These are phyloP conservation scores for Hypoxylon sp. DNA, from an alignment of 2,329 filamentous ascomycete genomes.

Conservation along the genomic window DNA sequence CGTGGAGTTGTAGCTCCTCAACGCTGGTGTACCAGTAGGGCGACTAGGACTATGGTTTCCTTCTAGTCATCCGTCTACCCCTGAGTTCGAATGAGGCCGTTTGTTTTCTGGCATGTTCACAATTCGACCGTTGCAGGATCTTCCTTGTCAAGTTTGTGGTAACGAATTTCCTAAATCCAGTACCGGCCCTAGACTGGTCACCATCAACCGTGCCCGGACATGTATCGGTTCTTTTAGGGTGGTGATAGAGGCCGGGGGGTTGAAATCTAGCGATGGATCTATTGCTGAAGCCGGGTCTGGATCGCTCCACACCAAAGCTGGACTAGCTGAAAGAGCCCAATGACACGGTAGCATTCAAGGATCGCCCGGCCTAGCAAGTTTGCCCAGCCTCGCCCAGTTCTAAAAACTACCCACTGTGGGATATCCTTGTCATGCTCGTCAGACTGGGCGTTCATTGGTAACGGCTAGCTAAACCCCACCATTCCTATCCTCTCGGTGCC, in stretches of 20 bases:
- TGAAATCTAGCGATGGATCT: conserved; percentile 31
- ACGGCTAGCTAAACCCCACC: conserved; percentile 38
- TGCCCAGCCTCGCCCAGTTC: conserved; percentile 36
- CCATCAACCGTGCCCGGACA: conserved; percentile 7
- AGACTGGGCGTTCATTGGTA: conserved; percentile 28
- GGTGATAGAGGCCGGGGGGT: conserved; percentile 25
- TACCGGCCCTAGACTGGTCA: conserved; percentile 24
- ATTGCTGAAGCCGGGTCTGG: conserved; percentile 36
- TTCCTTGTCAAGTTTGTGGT: conserved; percentile 34
- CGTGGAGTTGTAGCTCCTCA: conserved; percentile 17
- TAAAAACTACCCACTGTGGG: conserved; percentile 16
- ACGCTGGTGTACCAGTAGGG: conserved; percentile 17
- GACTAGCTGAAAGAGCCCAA: conserved; percentile 28
- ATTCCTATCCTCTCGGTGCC: conserved; percentile 26
- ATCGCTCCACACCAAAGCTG: conserved; percentile 31
- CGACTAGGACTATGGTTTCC: conserved; percentile 4
- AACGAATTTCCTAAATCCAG: conserved; percentile 22
- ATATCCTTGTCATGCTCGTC: conserved; percentile 29
- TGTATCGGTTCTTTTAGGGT: conserved; percentile 2
- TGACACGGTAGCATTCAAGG: conserved; percentile 28
- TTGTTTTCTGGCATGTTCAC: conserved; percentile 22
- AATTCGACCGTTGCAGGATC: conserved; percentile 24
- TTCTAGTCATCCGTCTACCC: conserved; percentile 11
- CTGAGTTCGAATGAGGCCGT: conserved; percentile 21
- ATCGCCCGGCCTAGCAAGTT: conserved; percentile 29